Evolutionary conservation across 129 eudicot genomes (phyloP).

Genomic region (Kitagawia praeruptora): DNA sequence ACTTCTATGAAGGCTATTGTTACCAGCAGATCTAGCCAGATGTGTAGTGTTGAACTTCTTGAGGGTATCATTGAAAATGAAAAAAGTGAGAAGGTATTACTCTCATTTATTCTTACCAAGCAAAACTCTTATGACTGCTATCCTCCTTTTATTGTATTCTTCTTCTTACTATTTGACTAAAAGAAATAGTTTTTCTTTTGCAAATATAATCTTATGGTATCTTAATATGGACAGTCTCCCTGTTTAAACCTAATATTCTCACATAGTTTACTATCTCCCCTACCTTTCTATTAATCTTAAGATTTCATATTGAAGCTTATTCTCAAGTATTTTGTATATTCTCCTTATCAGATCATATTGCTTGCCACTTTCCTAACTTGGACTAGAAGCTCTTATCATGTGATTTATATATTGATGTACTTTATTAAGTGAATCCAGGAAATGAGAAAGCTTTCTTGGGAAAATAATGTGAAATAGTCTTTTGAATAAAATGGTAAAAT

Average conservation of each 20-base stretch:
- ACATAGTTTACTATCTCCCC: neutral
- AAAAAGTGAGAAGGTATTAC: constrained; percentile 55
- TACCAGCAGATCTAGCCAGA: constrained; percentile 32
- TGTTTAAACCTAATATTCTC: neutral
- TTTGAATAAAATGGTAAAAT: neutral
- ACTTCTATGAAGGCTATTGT: constrained; percentile 21
- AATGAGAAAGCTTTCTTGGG: neutral
- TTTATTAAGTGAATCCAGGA: neutral
- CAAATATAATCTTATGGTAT: neutral
- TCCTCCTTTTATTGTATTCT: neutral
- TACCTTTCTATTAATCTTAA: neutral
- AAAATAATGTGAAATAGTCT: neutral
- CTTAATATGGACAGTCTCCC: neutral
- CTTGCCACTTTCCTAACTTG: neutral
- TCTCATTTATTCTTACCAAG: neutral
- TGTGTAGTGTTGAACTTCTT: constrained; percentile 40
- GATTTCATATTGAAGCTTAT: neutral
- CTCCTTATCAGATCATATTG: neutral
- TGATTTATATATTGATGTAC: neutral
- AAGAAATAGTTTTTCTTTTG: neutral
- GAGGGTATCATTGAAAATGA: constrained; percentile 69
- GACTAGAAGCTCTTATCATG: neutral
- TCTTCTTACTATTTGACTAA: neutral
- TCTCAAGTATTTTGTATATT: no score
- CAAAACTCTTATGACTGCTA: neutral